These are phyloP conservation scores for Phytophthora litchii DNA, from an alignment of 352 stramenopile genomes.

Conservation along the genomic window DNA sequence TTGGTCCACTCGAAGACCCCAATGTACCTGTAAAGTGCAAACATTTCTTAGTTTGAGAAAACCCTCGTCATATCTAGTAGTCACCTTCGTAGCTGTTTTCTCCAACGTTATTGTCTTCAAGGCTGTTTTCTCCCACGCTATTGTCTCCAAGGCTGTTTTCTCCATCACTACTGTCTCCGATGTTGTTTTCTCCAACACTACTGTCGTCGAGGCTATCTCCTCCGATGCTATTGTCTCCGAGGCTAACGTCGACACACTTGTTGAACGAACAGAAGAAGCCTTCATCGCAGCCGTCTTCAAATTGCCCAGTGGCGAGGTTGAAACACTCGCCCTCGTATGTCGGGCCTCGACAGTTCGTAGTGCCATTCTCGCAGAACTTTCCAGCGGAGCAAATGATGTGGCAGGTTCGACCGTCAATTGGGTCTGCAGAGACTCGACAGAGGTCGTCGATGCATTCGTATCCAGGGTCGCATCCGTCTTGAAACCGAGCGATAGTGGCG, in stretches of 20 bases:
- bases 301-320: slow-evolving; percentile 28
- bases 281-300: slow-evolving; percentile 29
- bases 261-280: slow-evolving; percentile 34
- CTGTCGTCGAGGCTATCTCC: too few relatives aligned
- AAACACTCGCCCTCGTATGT: slow-evolving; percentile 44
- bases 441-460: slow-evolving; percentile 37
- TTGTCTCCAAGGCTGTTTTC: too few relatives aligned
- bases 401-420: slow-evolving; percentile 16
- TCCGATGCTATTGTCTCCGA: slow-evolving; percentile 2
- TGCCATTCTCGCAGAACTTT: slow-evolving; percentile 32
- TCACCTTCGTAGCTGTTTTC: too few relatives aligned
- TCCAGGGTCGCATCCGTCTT: slow-evolving; percentile 34
- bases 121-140: too few relatives aligned
- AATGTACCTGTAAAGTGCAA: too few relatives aligned
- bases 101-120: too few relatives aligned
- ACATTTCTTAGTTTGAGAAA: too few relatives aligned
- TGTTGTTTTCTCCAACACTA: too few relatives aligned
- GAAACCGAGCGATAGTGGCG: slow-evolving; percentile 33
- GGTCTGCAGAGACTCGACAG: slow-evolving; percentile 26
- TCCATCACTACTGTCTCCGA: too few relatives aligned
- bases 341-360: slow-evolving; percentile 19
- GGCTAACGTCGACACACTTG: slow-evolving; percentile 31
- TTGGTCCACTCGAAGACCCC: too few relatives aligned
- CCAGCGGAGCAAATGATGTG: slow-evolving; percentile 18
- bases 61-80: too few relatives aligned